Evolutionary conservation across 2,329 filamentous ascomycete genomes (phyloP), one percentile per base, ranked within the genome.

Genomic region (Cercospora sp.): DNA sequence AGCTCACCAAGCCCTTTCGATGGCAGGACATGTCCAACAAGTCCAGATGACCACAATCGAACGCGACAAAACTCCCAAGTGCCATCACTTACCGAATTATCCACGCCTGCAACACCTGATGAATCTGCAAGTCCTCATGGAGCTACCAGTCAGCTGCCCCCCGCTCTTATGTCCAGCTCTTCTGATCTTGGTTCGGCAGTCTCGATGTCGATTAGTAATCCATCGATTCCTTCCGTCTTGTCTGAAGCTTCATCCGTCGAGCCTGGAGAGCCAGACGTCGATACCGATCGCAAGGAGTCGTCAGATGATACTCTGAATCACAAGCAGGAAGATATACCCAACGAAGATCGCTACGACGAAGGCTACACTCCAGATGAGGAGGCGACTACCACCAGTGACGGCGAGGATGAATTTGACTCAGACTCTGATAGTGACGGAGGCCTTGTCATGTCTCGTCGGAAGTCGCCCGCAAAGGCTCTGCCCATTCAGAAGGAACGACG

Each of bases 201-300:
- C 68, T 84, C 83, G 26, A 82, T 83, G 72, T 83, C 82, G 5
- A 81, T 82, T 8, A 85, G 83, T 9, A 82, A 84, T 66, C 83
- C 83, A 10, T 85, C 83, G 0, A 84, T 85, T 26, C 83, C 83
- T 1, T 85, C 83, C 8, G 80, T 83, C 16, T 80, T 81, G n/a
- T 85, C 83, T 1, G 81, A 82, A 43, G 79, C 78, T 43, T 84
- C 83, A 0, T 84, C 82, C 8, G 67, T 81, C 18, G 80, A 79
- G 18, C 77, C 78, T 3, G 60, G 65, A 6, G 74, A 75, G 18
- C 72, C 74, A n/a, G 69, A 69, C 13, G 73, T 74, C 53, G 76
- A 79, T 8, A 78, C 78, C 28, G 53, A 64, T 30, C 82, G 82
- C 58, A 78, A 80, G 59, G 71, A 73, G 32, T 71, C 77, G 7